Conservation (phyloP, 768 basidiomycete species). For the Pleurotus pulmonarius region DNA sequence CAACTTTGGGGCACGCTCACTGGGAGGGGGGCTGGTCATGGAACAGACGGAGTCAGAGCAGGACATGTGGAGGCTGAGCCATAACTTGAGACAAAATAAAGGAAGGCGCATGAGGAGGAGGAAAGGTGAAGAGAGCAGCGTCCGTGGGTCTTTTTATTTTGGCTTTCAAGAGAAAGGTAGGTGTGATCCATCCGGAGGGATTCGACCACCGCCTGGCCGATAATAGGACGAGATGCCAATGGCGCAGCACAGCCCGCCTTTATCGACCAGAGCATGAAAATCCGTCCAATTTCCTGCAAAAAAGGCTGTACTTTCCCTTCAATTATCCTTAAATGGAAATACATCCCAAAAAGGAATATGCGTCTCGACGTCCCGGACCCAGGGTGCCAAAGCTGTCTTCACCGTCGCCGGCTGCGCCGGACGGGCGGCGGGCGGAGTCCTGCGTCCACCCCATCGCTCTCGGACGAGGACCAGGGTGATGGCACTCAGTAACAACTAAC, state of each 20-base stretch:
- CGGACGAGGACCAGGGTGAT: slow-evolving; percentile 1
- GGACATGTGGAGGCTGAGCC: slow-evolving; percentile 30
- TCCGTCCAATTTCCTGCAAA: neutral
- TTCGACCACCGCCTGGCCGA: slow-evolving; percentile 32
- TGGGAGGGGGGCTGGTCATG: slow-evolving; percentile 20
- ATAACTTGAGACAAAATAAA: slow-evolving; percentile 10
- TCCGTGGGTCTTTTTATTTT: neutral
- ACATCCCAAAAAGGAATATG: slow-evolving; percentile 5
- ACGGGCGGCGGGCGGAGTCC: neutral
- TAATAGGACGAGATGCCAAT: neutral
- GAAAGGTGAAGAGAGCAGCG: slow-evolving; percentile 12
- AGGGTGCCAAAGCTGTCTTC: neutral
- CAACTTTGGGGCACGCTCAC: slow-evolving; percentile 17
- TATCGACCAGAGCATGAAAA: neutral
- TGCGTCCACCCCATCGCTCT: neutral
- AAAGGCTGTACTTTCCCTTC: slow-evolving; percentile 16
- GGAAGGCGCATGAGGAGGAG: slow-evolving; percentile 6
- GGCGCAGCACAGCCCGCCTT: slow-evolving; percentile 7
- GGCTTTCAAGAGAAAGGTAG: neutral
- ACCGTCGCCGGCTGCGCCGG: neutral
- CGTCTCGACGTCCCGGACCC: neutral
- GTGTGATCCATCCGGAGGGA: slow-evolving; percentile 44
- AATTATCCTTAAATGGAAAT: slow-evolving; percentile 33
- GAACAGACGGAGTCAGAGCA: neutral
- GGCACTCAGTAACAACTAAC: neutral